Evolutionary conservation across 306 rosid species (phyloP).

Genomic region (Cucurbita ficifolia): DNA sequence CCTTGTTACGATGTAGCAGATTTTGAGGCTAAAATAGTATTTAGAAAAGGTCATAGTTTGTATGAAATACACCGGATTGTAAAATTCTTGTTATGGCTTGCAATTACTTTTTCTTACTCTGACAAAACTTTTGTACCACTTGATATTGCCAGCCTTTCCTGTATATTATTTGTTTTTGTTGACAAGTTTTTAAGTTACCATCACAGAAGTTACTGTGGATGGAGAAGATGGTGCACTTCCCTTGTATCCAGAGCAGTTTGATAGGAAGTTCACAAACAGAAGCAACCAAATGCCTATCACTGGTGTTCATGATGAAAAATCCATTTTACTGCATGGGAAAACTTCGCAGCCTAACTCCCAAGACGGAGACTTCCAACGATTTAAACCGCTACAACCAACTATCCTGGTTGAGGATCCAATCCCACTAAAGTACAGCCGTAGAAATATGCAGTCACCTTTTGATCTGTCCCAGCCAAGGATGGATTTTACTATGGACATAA

Average conservation of each 20-base stretch:
- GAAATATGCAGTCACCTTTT: constrained; percentile 19
- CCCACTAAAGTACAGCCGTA: constrained; percentile 27
- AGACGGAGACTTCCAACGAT: constrained; percentile 27
- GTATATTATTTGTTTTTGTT: background rate
- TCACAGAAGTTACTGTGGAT: constrained; percentile 24
- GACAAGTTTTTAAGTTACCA: constrained; percentile 8
- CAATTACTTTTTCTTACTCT: background rate
- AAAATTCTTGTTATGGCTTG: background rate
- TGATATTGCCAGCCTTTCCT: background rate
- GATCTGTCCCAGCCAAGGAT: constrained; percentile 26
- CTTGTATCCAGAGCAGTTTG: constrained; percentile 31
- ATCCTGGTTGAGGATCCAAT: constrained; percentile 31
- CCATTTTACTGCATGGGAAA: constrained; percentile 23
- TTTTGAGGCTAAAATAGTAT: background rate
- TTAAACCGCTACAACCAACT: constrained; percentile 23
- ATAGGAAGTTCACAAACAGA: constrained; percentile 34
- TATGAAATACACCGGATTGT: background rate
- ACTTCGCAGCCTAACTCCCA: constrained; percentile 23
- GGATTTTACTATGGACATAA: constrained; percentile 28
- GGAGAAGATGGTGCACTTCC: constrained; percentile 27
- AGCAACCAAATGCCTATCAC: constrained; percentile 25
- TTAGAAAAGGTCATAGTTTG: background rate
- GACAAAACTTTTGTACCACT: background rate
- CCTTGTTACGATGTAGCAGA: background rate
- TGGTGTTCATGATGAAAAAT: constrained; percentile 30